Conservation (phyloP, 139 green algal species). For the Chlorella sp. region DNA sequence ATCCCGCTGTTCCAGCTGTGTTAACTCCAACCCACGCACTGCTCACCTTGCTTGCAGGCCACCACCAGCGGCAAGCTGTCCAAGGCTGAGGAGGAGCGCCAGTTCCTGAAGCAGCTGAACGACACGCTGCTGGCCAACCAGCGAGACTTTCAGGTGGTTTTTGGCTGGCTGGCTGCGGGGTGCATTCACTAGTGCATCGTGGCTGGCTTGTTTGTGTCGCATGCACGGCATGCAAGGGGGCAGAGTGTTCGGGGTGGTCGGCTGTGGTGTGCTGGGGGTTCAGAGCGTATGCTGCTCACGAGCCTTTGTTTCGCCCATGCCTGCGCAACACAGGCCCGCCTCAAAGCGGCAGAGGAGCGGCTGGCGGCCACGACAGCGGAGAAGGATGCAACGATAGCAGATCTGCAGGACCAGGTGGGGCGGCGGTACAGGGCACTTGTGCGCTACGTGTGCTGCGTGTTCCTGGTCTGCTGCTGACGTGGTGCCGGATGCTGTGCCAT, state of each 20-base stretch:
- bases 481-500: no score
- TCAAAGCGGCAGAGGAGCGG: slow-evolving; percentile 9
- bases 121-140: slow-evolving; percentile 62
- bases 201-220: background rate
- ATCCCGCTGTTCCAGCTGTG: background rate
- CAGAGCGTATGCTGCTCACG: background rate
- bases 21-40: background rate
- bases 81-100: slow-evolving; percentile 61
- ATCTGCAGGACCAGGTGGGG: slow-evolving; percentile 69
- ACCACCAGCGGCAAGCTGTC: slow-evolving; percentile 35
- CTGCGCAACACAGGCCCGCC: background rate
- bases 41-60: slow-evolving; percentile 38
- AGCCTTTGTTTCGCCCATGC: background rate
- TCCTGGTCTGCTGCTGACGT: background rate
- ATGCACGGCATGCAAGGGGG: background rate
- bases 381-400: slow-evolving; percentile 53
- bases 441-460: background rate
- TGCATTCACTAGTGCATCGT: background rate
- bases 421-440: slow-evolving; percentile 25
- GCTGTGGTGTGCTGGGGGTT: no score
- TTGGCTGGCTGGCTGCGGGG: background rate
- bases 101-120: slow-evolving; percentile 81
- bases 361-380: slow-evolving; percentile 15
- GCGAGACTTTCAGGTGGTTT: slow-evolving; percentile 37
- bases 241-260: no score